phyloP scores from a whole-genome alignment of 768 basidiomycete genomes.

The Pisolithus microcarpus region DNA sequence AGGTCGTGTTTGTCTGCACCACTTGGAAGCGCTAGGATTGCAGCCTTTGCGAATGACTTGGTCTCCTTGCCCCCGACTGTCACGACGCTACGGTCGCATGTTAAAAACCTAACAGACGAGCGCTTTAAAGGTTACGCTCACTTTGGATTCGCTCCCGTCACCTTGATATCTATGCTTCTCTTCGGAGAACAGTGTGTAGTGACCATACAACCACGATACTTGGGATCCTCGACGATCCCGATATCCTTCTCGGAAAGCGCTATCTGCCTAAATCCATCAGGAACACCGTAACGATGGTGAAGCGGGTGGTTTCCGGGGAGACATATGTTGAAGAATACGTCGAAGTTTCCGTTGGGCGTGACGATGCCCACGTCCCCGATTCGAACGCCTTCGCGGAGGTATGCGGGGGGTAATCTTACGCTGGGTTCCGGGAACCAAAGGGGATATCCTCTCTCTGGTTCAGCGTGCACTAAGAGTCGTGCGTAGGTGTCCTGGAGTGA shows the following conservation, averaged over 20 bases:
- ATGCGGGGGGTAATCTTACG: slow-evolving; percentile 12
- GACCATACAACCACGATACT: neutral
- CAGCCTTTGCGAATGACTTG: slow-evolving; percentile 11
- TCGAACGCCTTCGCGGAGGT: slow-evolving; percentile 19
- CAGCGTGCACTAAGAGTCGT: slow-evolving; percentile 6
- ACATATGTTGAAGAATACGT: slow-evolving; percentile 29
- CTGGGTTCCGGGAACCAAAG: slow-evolving; percentile 25
- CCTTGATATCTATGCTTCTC: neutral
- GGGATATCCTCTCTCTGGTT: slow-evolving; percentile 20
- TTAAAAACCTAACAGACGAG: neutral
- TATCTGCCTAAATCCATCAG: slow-evolving; percentile 18
- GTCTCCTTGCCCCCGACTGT: slow-evolving; percentile 5
- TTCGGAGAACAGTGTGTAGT: neutral
- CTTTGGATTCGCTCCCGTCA: neutral
- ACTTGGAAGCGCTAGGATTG: slow-evolving; percentile 24
- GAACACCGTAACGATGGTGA: slow-evolving; percentile 16
- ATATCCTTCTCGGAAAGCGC: neutral
- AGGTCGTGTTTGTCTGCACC: slow-evolving; percentile 17
- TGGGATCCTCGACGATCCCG: neutral
- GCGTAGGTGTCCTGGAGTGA: slow-evolving; percentile 6
- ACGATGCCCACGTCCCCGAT: slow-evolving; percentile 31
- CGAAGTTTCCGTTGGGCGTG: slow-evolving; percentile 17
- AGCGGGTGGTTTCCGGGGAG: slow-evolving; percentile 21
- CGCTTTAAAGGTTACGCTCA: neutral
- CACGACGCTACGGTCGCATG: no score